Evolutionary conservation across 345 rosid species (phyloP).

Genomic region (Physaria fendleri): DNA sequence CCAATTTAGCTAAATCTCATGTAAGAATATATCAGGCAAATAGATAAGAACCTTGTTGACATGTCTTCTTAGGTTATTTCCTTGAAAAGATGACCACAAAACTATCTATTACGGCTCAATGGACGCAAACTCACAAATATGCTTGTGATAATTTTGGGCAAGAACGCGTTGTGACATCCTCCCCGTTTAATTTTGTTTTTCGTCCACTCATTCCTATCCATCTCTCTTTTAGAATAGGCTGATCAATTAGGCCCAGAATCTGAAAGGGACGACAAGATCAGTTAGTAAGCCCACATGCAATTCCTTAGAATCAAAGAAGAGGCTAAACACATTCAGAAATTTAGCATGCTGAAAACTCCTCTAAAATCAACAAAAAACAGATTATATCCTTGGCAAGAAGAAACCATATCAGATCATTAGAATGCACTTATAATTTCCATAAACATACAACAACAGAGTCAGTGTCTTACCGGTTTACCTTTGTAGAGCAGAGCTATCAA

Average conservation of each 20-base stretch:
- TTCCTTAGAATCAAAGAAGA: background rate
- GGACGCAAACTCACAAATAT: conserved; percentile 59
- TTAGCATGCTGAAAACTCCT: conserved; percentile 2
- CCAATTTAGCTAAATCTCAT: background rate
- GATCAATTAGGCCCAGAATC: conserved; percentile 92
- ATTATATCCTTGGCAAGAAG: too few relatives aligned
- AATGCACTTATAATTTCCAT: too few relatives aligned
- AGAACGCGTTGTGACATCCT: conserved; percentile 64
- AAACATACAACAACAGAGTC: background rate
- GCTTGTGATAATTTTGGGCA: conserved; percentile 69
- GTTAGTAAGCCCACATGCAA: conserved; percentile 20
- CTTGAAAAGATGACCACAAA: conserved; percentile 7
- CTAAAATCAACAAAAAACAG: background rate
- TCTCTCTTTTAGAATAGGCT: conserved; percentile 82
- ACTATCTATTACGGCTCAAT: background rate
- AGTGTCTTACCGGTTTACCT: conserved; percentile 75
- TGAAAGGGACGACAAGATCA: conserved; percentile 21
- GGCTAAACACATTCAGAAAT: background rate
- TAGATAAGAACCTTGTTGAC: conserved; percentile 46
- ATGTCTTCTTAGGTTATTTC: background rate
- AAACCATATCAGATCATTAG: too few relatives aligned
- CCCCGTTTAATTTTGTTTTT: conserved; percentile 67
- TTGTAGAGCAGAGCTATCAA: conserved; percentile 70
- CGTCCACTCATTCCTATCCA: conserved; percentile 84
- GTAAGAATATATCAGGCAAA: background rate